Percentiles rank a stretch among this genome's conserved stretches.
phyloP scores from a whole-genome alignment of 768 basidiomycete species.

The Collybia sordida region DNA sequence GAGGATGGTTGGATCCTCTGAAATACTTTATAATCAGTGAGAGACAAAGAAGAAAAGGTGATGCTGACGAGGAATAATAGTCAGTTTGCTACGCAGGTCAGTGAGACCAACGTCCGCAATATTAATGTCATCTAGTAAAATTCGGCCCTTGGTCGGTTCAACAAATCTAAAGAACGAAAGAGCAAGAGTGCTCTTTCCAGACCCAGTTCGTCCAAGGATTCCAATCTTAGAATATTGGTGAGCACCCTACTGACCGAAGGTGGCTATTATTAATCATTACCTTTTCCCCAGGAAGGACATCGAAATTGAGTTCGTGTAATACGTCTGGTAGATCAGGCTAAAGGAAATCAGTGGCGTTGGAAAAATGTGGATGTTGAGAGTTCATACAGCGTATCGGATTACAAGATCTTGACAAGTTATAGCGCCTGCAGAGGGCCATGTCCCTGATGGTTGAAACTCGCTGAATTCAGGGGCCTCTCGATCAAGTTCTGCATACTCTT shows the following conservation, averaged over 20 bases:
- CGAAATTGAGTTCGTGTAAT: constrained; percentile 76
- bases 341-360: background rate
- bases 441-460: constrained; percentile 77
- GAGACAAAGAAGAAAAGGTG: background rate
- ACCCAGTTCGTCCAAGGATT: constrained; percentile 70
- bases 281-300: constrained; percentile 75
- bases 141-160: constrained; percentile 77
- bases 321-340: constrained; percentile 88
- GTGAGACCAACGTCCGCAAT: constrained; percentile 79
- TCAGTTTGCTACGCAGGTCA: constrained; percentile 75
- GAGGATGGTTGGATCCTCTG: constrained; percentile 88
- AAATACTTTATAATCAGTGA: background rate
- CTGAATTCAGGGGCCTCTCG: constrained; percentile 82
- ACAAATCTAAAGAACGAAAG: constrained; percentile 85
- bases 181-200: constrained; percentile 79
- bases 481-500: constrained; percentile 82
- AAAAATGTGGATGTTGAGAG: background rate
- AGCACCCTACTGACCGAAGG: background rate
- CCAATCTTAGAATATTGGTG: constrained; percentile 46
- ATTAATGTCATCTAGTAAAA: constrained; percentile 76
- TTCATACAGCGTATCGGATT: constrained; percentile 75
- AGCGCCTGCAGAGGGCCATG: constrained; percentile 76
- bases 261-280: constrained; percentile 29
- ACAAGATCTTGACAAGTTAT: constrained; percentile 74
- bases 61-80: constrained; percentile 62